These are phyloP conservation scores for Logfia minima DNA, from an alignment of 129 eudicot genomes.

Conservation along the genomic window DNA sequence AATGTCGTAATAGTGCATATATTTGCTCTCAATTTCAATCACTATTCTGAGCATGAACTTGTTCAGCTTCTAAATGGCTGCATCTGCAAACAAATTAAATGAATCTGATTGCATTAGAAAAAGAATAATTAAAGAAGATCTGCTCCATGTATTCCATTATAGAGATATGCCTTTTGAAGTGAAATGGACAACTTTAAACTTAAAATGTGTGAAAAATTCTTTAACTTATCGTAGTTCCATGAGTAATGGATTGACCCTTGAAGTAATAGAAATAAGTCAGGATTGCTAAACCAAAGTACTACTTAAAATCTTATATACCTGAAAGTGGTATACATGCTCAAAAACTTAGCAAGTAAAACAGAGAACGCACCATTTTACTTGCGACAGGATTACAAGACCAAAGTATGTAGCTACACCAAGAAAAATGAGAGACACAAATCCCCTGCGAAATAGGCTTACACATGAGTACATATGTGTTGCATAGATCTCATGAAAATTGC, in stretches of 20 bases:
- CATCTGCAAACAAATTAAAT: constrained; percentile 17
- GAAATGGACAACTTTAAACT: background rate
- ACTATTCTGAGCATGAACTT: constrained; percentile 31
- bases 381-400: constrained; percentile 60
- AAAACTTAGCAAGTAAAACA: background rate
- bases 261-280: background rate
- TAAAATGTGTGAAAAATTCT: background rate
- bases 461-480: background rate
- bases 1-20: constrained; percentile 5
- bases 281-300: background rate
- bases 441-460: constrained; percentile 42
- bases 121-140: background rate
- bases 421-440: constrained; percentile 54
- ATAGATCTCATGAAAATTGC: background rate
- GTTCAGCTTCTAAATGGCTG: constrained; percentile 20
- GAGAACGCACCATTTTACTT: constrained; percentile 30
- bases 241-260: background rate
- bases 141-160: background rate
- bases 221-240: background rate
- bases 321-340: background rate
- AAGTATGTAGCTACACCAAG: constrained; percentile 61
- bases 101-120: background rate
- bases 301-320: background rate
- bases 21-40: constrained; percentile 11
- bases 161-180: background rate